Evolutionary conservation across 257 asterid genomes (phyloP).

Genomic region (Solanum dulcamara): DNA sequence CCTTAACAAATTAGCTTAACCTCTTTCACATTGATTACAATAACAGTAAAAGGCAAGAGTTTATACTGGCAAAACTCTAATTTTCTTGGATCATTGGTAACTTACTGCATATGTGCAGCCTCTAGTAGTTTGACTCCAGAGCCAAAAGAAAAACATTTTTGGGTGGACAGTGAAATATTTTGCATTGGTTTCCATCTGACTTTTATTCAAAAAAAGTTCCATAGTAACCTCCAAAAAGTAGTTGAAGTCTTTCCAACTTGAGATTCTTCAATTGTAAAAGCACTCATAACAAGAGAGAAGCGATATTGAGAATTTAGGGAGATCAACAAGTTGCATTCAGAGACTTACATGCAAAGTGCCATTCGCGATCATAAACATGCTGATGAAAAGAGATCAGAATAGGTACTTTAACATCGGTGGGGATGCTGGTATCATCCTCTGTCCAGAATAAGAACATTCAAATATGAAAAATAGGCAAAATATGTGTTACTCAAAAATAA

Average conservation of each 20-base stretch:
- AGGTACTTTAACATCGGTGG: conserved; percentile 75
- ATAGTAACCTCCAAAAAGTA: neutral
- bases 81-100: neutral
- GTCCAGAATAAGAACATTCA: conserved; percentile 19
- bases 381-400: conserved; percentile 75
- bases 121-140: neutral
- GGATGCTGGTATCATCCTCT: conserved; percentile 98
- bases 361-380: conserved; percentile 66
- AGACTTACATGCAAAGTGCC: conserved; percentile 93
- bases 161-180: neutral
- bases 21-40: neutral
- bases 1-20: neutral
- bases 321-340: conserved; percentile 1
- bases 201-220: neutral
- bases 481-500: neutral
- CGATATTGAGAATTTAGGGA: neutral
- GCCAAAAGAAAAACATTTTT: neutral
- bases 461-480: neutral
- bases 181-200: neutral
- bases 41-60: neutral
- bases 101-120: neutral
- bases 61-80: neutral
- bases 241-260: neutral
- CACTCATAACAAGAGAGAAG: neutral
- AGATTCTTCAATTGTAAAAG: neutral